Percentiles rank a stretch among this genome's conserved stretches.
Evolutionary conservation across 345 rosid species (phyloP).

Genomic region (Luvunga scandens): DNA sequence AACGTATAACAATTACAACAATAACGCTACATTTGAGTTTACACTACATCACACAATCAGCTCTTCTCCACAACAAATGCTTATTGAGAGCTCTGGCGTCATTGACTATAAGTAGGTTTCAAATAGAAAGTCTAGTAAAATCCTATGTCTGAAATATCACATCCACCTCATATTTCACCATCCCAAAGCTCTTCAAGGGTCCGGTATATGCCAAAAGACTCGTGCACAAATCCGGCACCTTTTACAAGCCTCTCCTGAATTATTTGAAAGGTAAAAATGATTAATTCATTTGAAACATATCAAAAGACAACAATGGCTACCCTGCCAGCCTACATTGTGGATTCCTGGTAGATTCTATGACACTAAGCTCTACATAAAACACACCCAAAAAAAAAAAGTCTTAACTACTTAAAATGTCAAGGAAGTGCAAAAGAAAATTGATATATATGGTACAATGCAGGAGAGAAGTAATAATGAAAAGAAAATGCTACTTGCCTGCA

Average conservation of each 20-base stretch:
- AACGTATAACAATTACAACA: no score
- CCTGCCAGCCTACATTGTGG: background rate
- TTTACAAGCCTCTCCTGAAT: constrained; percentile 41
- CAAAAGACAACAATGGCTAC: background rate
- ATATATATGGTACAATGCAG: background rate
- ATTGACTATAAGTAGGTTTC: background rate
- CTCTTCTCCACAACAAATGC: background rate
- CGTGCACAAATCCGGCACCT: constrained; percentile 30
- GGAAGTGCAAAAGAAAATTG: background rate
- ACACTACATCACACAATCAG: background rate
- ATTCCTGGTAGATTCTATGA: background rate
- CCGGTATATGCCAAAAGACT: constrained; percentile 32
- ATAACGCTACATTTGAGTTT: background rate
- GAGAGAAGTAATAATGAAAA: background rate
- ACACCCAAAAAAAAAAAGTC: background rate
- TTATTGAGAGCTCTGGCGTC: background rate
- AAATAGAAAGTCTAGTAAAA: background rate
- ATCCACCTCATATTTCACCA: constrained; percentile 23
- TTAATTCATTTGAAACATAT: background rate
- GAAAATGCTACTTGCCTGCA: constrained; percentile 38
- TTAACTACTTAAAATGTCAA: no score
- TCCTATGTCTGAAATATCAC: background rate
- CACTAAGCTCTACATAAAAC: background rate
- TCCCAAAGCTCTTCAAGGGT: constrained; percentile 33
- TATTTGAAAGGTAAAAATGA: background rate